Base-by-base conservation (phyloP, 768 basidiomycete species). In the Crassisporium funariophilum region DNA sequence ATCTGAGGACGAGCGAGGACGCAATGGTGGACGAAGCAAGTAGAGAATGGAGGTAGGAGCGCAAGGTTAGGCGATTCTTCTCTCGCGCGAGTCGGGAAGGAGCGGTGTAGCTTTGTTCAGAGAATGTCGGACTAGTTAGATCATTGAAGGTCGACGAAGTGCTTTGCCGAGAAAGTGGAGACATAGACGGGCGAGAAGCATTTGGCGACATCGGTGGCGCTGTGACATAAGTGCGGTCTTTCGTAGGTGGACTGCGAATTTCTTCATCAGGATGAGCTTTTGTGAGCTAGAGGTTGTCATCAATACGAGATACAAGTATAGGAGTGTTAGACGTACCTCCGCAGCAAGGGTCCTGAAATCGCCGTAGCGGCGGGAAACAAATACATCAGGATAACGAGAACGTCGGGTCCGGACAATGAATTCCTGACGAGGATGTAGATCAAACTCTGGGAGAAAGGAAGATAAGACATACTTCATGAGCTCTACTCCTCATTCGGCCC, bases 21-120 rank as follows among this genome's bases (percentile, higher is more conserved):
- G 88, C 85, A n/a, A 97, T 76, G 16, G 75, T 73, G 1, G 84
- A 79, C 1, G 82, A 82, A 17, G 81, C 66, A 44, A 98, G 74
- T 21, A 99, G 72, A 1, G 82, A 66, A 54, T 91, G 88, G n/a
- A 99, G 77, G 67, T 98, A 98, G 0, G 93, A 85, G 15, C 97
- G 83, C 13, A 99, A 80, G 0, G 97, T 98, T 4, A 99, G 74
- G 11, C 97, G 76, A 59, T 99, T 99, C 77, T 94, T 95, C 65
- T 99, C 97, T 19, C 97, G 76, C 1, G 91, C 75, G 16, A 95
- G 75, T 24, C 83, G 82, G 16, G 76, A 73, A 20, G 71, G 63
- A 19, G 37, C 17, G 29, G 29, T 24, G n/a, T 44, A 35, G 22
- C n/a, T 16, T n/a, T 42, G 46, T 19, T 52, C 50, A 12, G 59